These are phyloP conservation scores for Amanita pseudoporphyria DNA, from an alignment of 768 basidiomycete genomes.

Conservation along the genomic window DNA sequence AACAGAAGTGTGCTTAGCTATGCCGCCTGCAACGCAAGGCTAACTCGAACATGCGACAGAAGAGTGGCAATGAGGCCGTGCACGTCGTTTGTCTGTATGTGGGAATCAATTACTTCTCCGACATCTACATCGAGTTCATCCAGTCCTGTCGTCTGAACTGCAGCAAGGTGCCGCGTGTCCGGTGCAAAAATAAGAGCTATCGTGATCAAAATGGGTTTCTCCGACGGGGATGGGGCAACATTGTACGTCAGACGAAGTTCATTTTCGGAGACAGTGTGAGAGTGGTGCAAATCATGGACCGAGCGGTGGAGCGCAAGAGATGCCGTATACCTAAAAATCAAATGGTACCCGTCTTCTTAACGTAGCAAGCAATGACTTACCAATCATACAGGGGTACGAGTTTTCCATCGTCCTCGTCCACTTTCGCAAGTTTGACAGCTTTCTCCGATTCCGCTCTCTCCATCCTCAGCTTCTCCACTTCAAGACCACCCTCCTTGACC, in stretches of 20 bases:
- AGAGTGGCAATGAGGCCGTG: slow-evolving; percentile 55
- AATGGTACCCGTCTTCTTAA: not conserved
- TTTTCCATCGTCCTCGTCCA: slow-evolving; percentile 56
- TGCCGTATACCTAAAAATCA: slow-evolving; percentile 51
- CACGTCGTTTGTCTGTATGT: slow-evolving; percentile 56
- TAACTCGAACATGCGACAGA: slow-evolving; percentile 33
- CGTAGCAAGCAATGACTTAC: slow-evolving; percentile 26
- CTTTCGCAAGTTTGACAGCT: slow-evolving; percentile 44
- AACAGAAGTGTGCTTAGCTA: not conserved
- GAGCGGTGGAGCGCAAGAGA: slow-evolving; percentile 57
- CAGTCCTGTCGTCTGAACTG: slow-evolving; percentile 44
- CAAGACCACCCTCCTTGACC: slow-evolving; percentile 45
- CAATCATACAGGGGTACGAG: slow-evolving; percentile 61
- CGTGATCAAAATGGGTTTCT: slow-evolving; percentile 26
- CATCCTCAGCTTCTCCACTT: slow-evolving; percentile 48
- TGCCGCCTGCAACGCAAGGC: not conserved
- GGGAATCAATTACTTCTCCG: slow-evolving; percentile 49
- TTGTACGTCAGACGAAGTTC: slow-evolving; percentile 66
- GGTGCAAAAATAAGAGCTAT: slow-evolving; percentile 61
- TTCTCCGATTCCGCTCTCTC: slow-evolving; percentile 66
- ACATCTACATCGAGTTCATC: slow-evolving; percentile 44
- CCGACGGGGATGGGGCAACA: slow-evolving; percentile 24
- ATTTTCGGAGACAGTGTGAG: slow-evolving; percentile 58
- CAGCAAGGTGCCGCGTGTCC: slow-evolving; percentile 55
- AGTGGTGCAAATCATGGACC: slow-evolving; percentile 49